Base-by-base conservation (phyloP, 1,284 basidiomycete genomes). In the Puccinia triticina region DNA sequence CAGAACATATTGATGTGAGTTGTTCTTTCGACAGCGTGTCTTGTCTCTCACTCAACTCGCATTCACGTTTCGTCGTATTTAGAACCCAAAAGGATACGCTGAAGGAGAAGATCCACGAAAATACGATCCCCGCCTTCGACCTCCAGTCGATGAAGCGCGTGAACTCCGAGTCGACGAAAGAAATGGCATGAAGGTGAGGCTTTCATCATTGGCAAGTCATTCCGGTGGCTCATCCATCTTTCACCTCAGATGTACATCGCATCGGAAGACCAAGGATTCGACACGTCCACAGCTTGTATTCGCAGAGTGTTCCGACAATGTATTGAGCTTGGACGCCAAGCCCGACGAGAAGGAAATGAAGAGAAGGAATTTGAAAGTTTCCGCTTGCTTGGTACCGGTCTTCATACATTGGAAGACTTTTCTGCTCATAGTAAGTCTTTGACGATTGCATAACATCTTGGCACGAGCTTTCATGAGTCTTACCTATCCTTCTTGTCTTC, bases 321-420 rank as follows among this genome's bases (percentile, higher is more conserved):
- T 86, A 89, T 90, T 84, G 87, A 89, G 53, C 88, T 83, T 90
- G 94, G 89, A 40, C 85, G 86, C 18, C 89, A 89, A 83, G 90
- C 91, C 82, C 88, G 93, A 5, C 67, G 72, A 5, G 85, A 86
- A 85, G 88, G 91, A 29, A 85, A 86, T 43, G 84, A 84, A 73
- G 93, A 94, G 18, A 80, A 80, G 32, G 77, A 80, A 26, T 67
- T 69, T 61, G 77, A 80, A 72, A 80, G 77, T 37, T 61, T 80
- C 80, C 84, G 86, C n/a, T 84, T 85, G 4, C 83, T 86, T 18
- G 85, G 85, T 18, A 84, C 85, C 73, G 85, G 84, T 3, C 88
- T 95, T 14, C 93, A 94, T 85, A 94, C 93, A 0, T 89, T 94
- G 71, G 93, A 94, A 87, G 93, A 95, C 86, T 94, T 94, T 86